These are phyloP conservation scores for Nicotiana benthamiana DNA, from an alignment of 257 asterid species.

Conservation along the genomic window DNA sequence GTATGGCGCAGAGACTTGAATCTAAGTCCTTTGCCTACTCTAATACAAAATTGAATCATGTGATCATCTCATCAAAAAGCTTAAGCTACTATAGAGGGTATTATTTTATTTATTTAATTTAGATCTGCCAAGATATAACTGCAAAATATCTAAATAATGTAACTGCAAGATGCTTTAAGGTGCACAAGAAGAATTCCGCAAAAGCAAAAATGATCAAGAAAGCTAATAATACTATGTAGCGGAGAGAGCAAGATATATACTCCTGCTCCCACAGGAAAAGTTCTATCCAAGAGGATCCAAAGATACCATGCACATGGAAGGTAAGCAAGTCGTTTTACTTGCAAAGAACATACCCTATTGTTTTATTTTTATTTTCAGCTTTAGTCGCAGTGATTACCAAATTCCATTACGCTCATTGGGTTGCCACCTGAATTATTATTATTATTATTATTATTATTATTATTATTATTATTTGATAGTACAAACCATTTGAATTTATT, in stretches of 20 bases:
- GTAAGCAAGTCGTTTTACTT: not conserved
- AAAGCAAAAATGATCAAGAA: not conserved
- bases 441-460: not conserved
- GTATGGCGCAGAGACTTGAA: not conserved
- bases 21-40: not conserved
- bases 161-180: slow-evolving; percentile 5
- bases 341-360: not conserved
- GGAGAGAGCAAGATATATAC: not conserved
- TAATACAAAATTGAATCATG: not conserved
- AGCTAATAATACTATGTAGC: not conserved
- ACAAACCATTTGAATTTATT: not conserved
- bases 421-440: not conserved
- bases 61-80: not conserved
- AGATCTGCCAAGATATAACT: not conserved
- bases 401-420: not conserved
- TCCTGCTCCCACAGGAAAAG: not conserved
- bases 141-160: not conserved
- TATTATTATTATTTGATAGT: not conserved
- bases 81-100: not conserved
- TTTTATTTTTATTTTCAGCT: not conserved
- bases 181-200: not conserved
- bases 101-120: not conserved
- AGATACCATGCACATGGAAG: not conserved
- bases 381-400: not conserved
- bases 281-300: not conserved